Percentiles rank a stretch among this genome's conserved stretches.
These are phyloP conservation scores for Telfairia occidentalis DNA, from an alignment of 331 rosid species.

Conservation along the genomic window DNA sequence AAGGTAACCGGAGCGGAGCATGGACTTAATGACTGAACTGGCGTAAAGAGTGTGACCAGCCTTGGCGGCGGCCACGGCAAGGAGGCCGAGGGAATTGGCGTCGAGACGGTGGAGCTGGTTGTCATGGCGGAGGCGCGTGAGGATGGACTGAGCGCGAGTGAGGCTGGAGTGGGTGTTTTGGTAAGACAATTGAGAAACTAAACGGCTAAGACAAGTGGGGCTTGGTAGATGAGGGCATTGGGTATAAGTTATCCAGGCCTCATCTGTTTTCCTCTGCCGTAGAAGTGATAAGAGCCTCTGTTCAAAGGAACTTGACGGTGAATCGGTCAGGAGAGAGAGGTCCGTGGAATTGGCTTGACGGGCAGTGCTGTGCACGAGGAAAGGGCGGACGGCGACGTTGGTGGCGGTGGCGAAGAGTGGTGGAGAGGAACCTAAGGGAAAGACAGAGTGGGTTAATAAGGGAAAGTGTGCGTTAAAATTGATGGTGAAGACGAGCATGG, in stretches of 20 bases:
- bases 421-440: slow-evolving; percentile 24
- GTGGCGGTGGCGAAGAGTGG: slow-evolving; percentile 6
- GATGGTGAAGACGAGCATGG: slow-evolving; percentile 22
- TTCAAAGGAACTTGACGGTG: slow-evolving; percentile 28
- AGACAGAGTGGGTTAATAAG: slow-evolving; percentile 10
- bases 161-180: slow-evolving; percentile 41
- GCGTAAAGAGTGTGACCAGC: slow-evolving; percentile 72
- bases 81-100: slow-evolving; percentile 80
- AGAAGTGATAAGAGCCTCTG: slow-evolving; percentile 49
- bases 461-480: slow-evolving; percentile 18
- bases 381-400: slow-evolving; percentile 13
- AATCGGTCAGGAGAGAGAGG: slow-evolving; percentile 17
- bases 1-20: slow-evolving; percentile 95
- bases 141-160: slow-evolving; percentile 79
- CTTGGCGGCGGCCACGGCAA: slow-evolving; percentile 67
- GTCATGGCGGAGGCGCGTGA: slow-evolving; percentile 93
- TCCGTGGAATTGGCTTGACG: slow-evolving; percentile 27
- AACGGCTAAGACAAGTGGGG: slow-evolving; percentile 78
- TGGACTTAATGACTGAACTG: slow-evolving; percentile 70
- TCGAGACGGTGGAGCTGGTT: slow-evolving; percentile 89
- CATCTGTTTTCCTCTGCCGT: slow-evolving; percentile 73
- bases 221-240: slow-evolving; percentile 44
- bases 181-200: slow-evolving; percentile 59
- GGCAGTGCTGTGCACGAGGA: slow-evolving; percentile 17
- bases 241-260: slow-evolving; percentile 71